phyloP scores from a whole-genome alignment of 2,329 filamentous ascomycete species.

The Aureobasidium subglaciale region DNA sequence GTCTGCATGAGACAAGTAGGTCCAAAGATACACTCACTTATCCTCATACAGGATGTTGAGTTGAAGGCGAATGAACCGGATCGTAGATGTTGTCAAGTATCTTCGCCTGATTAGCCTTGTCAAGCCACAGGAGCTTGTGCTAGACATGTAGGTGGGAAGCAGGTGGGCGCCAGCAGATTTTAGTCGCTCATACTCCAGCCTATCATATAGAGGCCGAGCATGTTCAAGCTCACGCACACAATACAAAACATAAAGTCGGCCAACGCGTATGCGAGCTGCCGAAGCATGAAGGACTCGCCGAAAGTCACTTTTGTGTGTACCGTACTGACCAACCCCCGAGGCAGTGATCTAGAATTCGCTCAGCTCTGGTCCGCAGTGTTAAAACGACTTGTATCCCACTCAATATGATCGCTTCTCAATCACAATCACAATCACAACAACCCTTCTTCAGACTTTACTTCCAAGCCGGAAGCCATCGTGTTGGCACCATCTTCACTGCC shows the following conservation, averaged over 20 bases:
- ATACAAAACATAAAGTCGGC: slow-evolving; percentile 3
- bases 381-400: background rate
- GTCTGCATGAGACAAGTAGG: too few species aligned
- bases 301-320: slow-evolving; percentile 10
- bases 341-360: slow-evolving; percentile 1
- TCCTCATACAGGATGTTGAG: too few species aligned
- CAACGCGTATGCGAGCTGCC: slow-evolving; percentile 8
- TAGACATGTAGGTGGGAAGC: background rate
- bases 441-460: slow-evolving; percentile 1
- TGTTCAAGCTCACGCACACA: background rate
- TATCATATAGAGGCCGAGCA: slow-evolving; percentile 1
- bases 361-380: background rate
- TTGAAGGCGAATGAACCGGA: too few species aligned
- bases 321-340: slow-evolving; percentile 4
- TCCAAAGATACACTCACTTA: too few species aligned
- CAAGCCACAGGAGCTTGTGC: background rate
- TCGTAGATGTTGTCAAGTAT: background rate
- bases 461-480: slow-evolving; percentile 1
- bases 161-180: background rate
- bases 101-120: background rate
- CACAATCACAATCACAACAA: too few species aligned
- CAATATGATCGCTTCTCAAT: background rate
- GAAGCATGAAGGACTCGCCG: slow-evolving; percentile 4
- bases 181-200: slow-evolving; percentile 7
- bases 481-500: background rate